These are phyloP conservation scores for Erucastrum elatum DNA, from an alignment of 345 rosid genomes.

Conservation along the genomic window DNA sequence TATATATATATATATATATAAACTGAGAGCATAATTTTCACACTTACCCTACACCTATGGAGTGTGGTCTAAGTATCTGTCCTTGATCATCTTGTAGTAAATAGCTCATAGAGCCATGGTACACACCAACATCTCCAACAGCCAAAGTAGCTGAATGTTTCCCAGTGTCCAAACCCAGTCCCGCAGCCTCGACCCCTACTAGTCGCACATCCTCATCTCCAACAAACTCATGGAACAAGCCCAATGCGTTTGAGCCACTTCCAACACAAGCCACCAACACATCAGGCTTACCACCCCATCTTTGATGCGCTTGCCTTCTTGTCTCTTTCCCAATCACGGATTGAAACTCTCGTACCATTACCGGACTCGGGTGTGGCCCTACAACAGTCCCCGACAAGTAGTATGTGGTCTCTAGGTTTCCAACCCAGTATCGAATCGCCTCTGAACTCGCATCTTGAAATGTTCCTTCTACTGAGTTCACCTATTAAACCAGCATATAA, in stretches of 20 bases:
- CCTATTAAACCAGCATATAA: slow-evolving; percentile 38
- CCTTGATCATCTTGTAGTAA: slow-evolving; percentile 78
- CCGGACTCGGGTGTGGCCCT: slow-evolving; percentile 87
- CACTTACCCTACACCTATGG: slow-evolving; percentile 63
- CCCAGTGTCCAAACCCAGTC: slow-evolving; percentile 79
- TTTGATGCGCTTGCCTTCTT: slow-evolving; percentile 70
- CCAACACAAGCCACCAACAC: slow-evolving; percentile 84
- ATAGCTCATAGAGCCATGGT: slow-evolving; percentile 84
- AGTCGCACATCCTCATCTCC: slow-evolving; percentile 62
- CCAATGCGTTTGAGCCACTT: slow-evolving; percentile 83
- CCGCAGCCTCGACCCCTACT: slow-evolving; percentile 84
- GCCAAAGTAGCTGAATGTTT: slow-evolving; percentile 78
- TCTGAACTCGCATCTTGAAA: slow-evolving; percentile 79
- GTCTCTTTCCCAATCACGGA: slow-evolving; percentile 84
- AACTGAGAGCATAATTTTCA: background rate
- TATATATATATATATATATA: too few relatives aligned
- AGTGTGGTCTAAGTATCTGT: slow-evolving; percentile 60
- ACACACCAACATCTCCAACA: slow-evolving; percentile 75
- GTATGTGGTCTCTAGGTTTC: slow-evolving; percentile 49
- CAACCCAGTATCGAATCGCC: slow-evolving; percentile 69
- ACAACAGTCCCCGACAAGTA: slow-evolving; percentile 61
- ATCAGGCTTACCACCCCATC: slow-evolving; percentile 89
- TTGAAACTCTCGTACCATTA: slow-evolving; percentile 80
- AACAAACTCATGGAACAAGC: slow-evolving; percentile 75
- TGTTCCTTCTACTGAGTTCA: slow-evolving; percentile 53